Base-by-base conservation (phyloP, 1,139 yeast species). In the Sugiyamaella novakii region DNA sequence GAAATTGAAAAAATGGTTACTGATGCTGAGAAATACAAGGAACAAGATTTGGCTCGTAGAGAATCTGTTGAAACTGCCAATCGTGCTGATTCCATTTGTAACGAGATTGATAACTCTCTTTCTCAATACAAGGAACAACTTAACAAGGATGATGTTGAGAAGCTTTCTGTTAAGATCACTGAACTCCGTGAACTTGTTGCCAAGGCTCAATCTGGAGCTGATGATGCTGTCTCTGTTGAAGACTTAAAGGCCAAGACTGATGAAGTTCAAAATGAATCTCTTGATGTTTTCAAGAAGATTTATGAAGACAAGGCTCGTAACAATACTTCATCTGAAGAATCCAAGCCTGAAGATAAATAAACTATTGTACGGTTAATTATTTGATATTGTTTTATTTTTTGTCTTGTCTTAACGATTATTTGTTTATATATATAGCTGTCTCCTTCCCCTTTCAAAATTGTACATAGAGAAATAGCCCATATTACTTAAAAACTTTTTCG, bases 1-100 rank as follows among this genome's bases (percentile, higher is more conserved):
- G 98, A 92, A 78, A 92, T 92, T 67, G 97, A 91, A 79, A 86
- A 87, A 80, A 92, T 92, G 98, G 96, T 92, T 61, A 84, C 80
- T 76, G 98, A 92, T 68, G 98, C 98, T 65, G 98, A 92, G 79
- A 88, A 88, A 79, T 91, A 81, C 81, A 94, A 94, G 73, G 96
- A 89, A 70, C 84, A 91, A 68, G 98, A 92, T 78, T 87, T 89
- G 79, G 91, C 92, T 59, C 87, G 89, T 76, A 84, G 87, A 73
- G 96, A 88, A 77, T 80, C 95, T 53, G 91, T 92, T 69, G 98
- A 91, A 77, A 75, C 79, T 62, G 96, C 97, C 67, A 92, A 92
- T 89, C 88, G 88, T 73, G 97, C 97, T 60, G 98, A 92, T 74
- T 91, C 87, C 74, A 83, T 91, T 71, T 87, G 94, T 74, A 87